Base-by-base conservation (phyloP, 2,329 filamentous ascomycete species). In the Diaporthe humulicola region DNA sequence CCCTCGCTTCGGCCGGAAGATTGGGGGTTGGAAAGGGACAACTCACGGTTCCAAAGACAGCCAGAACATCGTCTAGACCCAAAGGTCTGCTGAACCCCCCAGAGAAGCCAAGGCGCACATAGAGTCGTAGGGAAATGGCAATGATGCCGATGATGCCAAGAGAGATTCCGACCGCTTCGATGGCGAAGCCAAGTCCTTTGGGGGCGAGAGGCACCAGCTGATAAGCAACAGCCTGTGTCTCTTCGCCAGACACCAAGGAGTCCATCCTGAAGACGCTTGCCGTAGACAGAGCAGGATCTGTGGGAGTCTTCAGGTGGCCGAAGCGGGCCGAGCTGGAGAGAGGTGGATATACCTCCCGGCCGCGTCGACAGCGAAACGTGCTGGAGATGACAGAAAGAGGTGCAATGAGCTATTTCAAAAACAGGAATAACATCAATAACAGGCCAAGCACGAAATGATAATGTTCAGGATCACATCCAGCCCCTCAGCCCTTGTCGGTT, bases 241-340 rank as follows among this genome's bases (percentile, higher is more conserved):
- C 28, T 33, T 25, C 30, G 8, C 45, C 42, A 25, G 61, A 52
- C 45, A 38, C 30, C 6, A 33, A 12, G 15, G 45, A 52, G 61
- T n/a, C 61, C 61, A 67, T 67, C 22, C 22, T 67, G 61, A 38
- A 10, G 30, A 38, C 45, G 22, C 30, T 19, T 15, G 28, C 45
- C 38, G n/a, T n/a, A 52, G 42, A n/a, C n/a, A n/a, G 45, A 38
- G 10, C 30, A 33, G 8, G 28, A 25, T 36, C 6, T 38, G 30
- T 38, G 30, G 45, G 33, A 17, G 60, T 64, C 38, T 48, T 28
- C 22, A 14, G 45, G 45, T 28, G 45, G 61, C 61, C 61, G 28
- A 33, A 45, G 58, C 30, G 36, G 61, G 61, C 61, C 61, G 30
- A 38, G 30, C 61, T 52, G 42, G 61, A 48, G 45, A 66, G 30